Conservation (phyloP, 2,329 filamentous ascomycete genomes). For the Saccharata proteae region DNA sequence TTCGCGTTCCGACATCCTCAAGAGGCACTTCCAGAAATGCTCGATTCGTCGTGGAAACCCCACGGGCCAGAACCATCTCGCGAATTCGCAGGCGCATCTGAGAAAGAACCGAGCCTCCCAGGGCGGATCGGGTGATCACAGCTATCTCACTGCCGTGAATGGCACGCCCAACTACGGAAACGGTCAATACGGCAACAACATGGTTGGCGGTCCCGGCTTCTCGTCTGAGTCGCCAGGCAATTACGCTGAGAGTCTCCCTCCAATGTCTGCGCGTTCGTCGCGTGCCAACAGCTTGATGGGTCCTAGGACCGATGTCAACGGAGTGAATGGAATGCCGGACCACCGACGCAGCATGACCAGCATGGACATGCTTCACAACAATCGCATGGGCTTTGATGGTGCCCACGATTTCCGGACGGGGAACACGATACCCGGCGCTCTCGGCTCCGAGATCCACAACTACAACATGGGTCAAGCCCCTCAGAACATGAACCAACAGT, state of each 20-base stretch:
- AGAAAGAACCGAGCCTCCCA: constrained; percentile 47
- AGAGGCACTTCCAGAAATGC: constrained; percentile 98
- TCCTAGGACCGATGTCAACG: constrained; percentile 15
- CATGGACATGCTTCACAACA: constrained; percentile 8
- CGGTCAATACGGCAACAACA: constrained; percentile 7
- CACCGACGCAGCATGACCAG: constrained; percentile 17
- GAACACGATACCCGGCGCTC: constrained; percentile 11
- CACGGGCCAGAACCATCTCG: constrained; percentile 85
- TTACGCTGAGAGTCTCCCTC: constrained; percentile 25
- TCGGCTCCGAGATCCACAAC: constrained; percentile 9
- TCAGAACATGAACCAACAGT: constrained; percentile 10
- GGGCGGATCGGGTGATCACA: constrained; percentile 19
- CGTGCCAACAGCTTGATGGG: constrained; percentile 38
- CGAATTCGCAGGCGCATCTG: constrained; percentile 79
- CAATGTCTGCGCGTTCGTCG: constrained; percentile 35
- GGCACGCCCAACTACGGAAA: constrained; percentile 4
- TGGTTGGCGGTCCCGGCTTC: constrained; percentile 22
- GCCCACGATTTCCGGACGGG: constrained; percentile 22
- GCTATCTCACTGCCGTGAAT: constrained; percentile 13
- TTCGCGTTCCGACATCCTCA: constrained; percentile 92
- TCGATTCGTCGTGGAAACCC: constrained; percentile 93
- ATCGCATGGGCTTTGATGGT: constrained; percentile 8
- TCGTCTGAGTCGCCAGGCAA: constrained; percentile 15
- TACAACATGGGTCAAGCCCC: constrained; percentile 16
- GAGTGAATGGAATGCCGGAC: constrained; percentile 19